Evolutionary conservation across 2,329 filamentous ascomycete genomes (phyloP).

Genomic region (Fusarium sp.): DNA sequence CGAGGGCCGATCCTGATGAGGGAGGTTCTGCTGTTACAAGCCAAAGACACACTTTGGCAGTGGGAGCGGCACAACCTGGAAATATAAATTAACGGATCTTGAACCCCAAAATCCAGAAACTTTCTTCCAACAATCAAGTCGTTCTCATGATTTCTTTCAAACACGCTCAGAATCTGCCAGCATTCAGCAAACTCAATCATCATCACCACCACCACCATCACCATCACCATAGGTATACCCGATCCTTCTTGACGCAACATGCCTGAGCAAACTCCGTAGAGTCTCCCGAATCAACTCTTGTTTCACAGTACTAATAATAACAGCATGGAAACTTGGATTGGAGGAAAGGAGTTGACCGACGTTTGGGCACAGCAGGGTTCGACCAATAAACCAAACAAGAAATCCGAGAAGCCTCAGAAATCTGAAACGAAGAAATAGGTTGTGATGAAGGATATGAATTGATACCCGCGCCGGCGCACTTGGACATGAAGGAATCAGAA

Average conservation of each 20-base stretch:
- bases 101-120: not conserved
- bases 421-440: not conserved
- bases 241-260: conserved; percentile 15
- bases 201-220: not conserved
- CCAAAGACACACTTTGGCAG: conserved; percentile 14
- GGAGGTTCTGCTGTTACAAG: conserved; percentile 18
- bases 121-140: not conserved
- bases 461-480: conserved; percentile 41
- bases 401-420: not conserved
- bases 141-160: not conserved
- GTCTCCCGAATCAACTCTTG: not conserved
- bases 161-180: not conserved
- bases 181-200: not conserved
- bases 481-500: conserved; percentile 21
- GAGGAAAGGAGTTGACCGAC: conserved; percentile 23
- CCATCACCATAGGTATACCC: not conserved
- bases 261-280: conserved; percentile 15
- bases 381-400: not conserved
- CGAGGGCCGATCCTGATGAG: conserved; percentile 20
- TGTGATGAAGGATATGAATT: conserved; percentile 6
- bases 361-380: conserved; percentile 27
- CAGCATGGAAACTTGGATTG: conserved; percentile 24
- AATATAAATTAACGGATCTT: conserved; percentile 32
- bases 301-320: conserved; percentile 13
- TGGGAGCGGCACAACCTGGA: conserved; percentile 10